Evolutionary conservation across 2,329 filamentous ascomycete species (phyloP), one percentile per base, ranked within the genome.

Genomic region (Arachnopeziza araneosa): DNA sequence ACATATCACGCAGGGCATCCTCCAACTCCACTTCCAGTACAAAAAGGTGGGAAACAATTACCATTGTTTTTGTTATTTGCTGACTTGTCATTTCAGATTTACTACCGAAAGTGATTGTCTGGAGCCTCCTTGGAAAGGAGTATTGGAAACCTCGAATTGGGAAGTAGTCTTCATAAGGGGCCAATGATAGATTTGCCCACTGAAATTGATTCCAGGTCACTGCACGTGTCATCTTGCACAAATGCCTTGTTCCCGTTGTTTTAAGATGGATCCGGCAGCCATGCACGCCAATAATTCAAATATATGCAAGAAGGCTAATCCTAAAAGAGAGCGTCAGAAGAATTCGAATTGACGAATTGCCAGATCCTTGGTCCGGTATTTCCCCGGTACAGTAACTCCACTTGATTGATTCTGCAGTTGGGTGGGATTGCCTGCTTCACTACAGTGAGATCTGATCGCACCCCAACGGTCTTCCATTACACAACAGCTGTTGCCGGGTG

Each of bases 11-110:
- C 54, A 96, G 90, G 93, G 93, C 57, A 96, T 98, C 69, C 79
- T 99, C 60, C 93, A 97, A 77, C 83, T 99, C 60, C 93, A 98
- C 74, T 99, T 99, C 74, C 93, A 97, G 75, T 97, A 98, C 81
- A 99, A 98, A 76, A 96, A 96, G 85, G 92, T 96, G 75, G 68
- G 76, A 61, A 67, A 57, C 54, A 66, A 65, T 57, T 50, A 59
- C 22, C 32, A 50, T 36, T 51, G 23, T 59, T 55, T 36, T 55
- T 23, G 44, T 52, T 55, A 36, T 50, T 64, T 65, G 58, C 67
- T 71, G 56, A 70, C 64, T 61, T 60, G 57, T 65, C 54, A 50
- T 60, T 55, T 64, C 26, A 72, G 81, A 79, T 84, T 66, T 84
- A 82, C 67, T 84, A 84, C 73, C 74, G 81, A 63, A 83, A 83